Percentiles rank a stretch among this genome's conserved stretches.
Conservation (phyloP, 352 stramenopile species). For the Pythium myriotylum region DNA sequence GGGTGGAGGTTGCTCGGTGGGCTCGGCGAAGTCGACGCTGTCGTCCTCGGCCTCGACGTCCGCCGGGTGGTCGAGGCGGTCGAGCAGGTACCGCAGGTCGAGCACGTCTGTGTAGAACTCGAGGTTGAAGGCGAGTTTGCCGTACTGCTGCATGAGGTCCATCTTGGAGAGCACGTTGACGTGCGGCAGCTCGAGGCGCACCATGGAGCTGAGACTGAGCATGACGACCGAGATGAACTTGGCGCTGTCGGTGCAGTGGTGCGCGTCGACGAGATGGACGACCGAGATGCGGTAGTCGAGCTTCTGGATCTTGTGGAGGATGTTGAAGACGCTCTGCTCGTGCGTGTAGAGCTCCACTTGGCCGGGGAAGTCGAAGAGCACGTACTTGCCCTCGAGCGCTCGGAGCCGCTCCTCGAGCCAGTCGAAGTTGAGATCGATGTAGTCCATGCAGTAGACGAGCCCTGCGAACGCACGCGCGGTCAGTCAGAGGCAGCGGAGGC, state of each 20-base stretch:
- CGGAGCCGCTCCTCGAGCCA: conserved; percentile 96
- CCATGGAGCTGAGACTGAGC: conserved; percentile 98
- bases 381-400: conserved; percentile 89
- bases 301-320: conserved; percentile 94
- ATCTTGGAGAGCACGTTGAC: conserved; percentile 99
- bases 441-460: conserved; percentile 99
- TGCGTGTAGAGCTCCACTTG: conserved; percentile 99
- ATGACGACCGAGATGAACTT: conserved; percentile 99
- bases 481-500: not conserved
- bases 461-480: conserved; percentile 33
- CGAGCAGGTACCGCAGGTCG: conserved; percentile 81
- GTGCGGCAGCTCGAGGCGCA: conserved; percentile 96
- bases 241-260: conserved; percentile 92
- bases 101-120: conserved; percentile 89
- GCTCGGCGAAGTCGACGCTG: conserved; percentile 37
- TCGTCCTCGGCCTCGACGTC: conserved; percentile 32
- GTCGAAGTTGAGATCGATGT: conserved; percentile 97
- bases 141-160: conserved; percentile 95
- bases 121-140: conserved; percentile 86
- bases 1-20: conserved; percentile 29
- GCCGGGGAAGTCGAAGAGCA: conserved; percentile 99
- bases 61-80: conserved; percentile 68
- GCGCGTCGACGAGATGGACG: conserved; percentile 96
- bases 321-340: conserved; percentile 94
- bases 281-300: conserved; percentile 85